Base-by-base conservation (phyloP, 768 basidiomycete genomes). In the Kwoniella sp. region DNA sequence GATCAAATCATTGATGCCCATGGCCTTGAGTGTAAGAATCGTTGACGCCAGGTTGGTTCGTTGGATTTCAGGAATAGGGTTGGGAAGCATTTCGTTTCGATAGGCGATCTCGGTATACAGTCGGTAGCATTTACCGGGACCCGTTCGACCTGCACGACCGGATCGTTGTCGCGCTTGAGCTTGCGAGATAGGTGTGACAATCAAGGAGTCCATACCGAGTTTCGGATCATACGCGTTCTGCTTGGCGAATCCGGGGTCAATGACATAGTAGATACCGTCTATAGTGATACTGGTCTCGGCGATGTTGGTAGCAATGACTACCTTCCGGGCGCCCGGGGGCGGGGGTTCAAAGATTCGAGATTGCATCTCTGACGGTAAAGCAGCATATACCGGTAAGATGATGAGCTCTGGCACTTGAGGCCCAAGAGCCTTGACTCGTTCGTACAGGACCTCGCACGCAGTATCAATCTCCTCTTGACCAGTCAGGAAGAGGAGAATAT, bases 401-500 rank as follows among this genome's bases (percentile, higher is more conserved):
- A 96, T 85, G 57, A 98, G 88, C 61, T 98, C 93, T 0, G 96
- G 96, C 0, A 99, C 95, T 82, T 97, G 95, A n/a, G 95, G 89
- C 0, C 96, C 96, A 2, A 98, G 84, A 0, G 95, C 92, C 78
- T 98, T 98, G 91, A 99, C 98, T 25, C 96, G 94, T 79, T 98
- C 95, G 78, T 87, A 98, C 1, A 99, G 84, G 63, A 96, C 96
- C 80, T 99, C 95, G 80, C 94, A 97, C 0, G 94, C 83, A 0
- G 94, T 98, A 80, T 99, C 96, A 64, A 99, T 98, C 79, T 99
- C 96, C 77, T 99, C 96, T 80, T 96, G 92, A 78, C 96, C 96
- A 0, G 96, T 99, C 33, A 99, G 84, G 86, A 99, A 99, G 46
- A 99, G 88, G 1, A 99, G 85, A 70, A 99, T 84, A 76, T 98